phyloP scores from a whole-genome alignment of 2,329 filamentous ascomycete species.

The Xylariaceae sp. region DNA sequence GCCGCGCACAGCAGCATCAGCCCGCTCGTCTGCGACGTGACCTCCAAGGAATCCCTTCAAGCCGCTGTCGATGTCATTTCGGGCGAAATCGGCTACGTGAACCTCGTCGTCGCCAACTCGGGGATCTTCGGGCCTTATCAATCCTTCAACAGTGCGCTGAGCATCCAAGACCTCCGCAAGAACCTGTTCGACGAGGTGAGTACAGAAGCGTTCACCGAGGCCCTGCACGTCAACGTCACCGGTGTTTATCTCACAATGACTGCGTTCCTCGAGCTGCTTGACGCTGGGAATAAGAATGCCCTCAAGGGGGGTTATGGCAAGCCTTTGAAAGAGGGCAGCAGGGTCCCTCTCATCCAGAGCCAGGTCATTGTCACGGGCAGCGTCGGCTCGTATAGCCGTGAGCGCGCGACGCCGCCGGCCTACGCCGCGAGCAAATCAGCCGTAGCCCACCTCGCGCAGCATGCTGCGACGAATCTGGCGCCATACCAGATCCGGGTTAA shows the following conservation, averaged over 20 bases:
- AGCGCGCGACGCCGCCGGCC: slow-evolving; percentile 1
- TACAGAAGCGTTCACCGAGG: slow-evolving; percentile 62
- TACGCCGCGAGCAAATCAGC: slow-evolving; percentile 61
- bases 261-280: slow-evolving; percentile 71
- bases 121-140: slow-evolving; percentile 40
- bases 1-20: slow-evolving; percentile 29
- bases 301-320: slow-evolving; percentile 37
- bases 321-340: slow-evolving; percentile 30
- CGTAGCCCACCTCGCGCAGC: slow-evolving; percentile 69
- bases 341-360: slow-evolving; percentile 43
- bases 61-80: slow-evolving; percentile 63
- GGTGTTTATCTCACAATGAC: slow-evolving; percentile 71
- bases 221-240: slow-evolving; percentile 67
- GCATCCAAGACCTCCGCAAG: slow-evolving; percentile 35
- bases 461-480: slow-evolving; percentile 67
- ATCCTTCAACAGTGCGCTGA: slow-evolving; percentile 59
- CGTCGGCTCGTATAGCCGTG: slow-evolving; percentile 52
- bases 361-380: slow-evolving; percentile 66
- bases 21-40: slow-evolving; percentile 49
- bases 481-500: slow-evolving; percentile 63
- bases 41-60: slow-evolving; percentile 56
- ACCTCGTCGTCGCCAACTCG: slow-evolving; percentile 27
- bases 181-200: slow-evolving; percentile 47
- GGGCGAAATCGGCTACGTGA: slow-evolving; percentile 59
- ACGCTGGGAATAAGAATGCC: slow-evolving; percentile 59